phyloP scores from a whole-genome alignment of 495 filamentous ascomycete genomes.

The Penicillium egyptiacum region DNA sequence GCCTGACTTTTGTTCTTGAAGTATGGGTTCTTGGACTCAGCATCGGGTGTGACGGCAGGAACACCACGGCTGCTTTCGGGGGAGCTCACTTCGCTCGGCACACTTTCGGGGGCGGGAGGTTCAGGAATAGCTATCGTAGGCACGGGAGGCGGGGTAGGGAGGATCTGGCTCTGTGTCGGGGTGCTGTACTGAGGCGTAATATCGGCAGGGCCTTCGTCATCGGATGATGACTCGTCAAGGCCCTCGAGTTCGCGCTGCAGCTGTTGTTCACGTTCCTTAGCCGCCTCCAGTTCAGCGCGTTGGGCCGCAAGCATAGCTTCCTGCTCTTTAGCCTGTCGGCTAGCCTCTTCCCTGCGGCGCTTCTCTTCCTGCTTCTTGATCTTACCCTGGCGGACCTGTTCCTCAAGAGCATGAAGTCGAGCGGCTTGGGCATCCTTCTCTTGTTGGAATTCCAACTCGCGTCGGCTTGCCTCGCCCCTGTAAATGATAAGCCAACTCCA shows the following conservation, averaged over 20 bases:
- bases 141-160: constrained; percentile 40
- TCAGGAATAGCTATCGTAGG: constrained; percentile 26
- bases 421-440: constrained; percentile 82
- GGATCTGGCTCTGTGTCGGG: constrained; percentile 66
- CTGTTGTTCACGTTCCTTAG: constrained; percentile 83
- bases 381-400: constrained; percentile 91
- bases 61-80: constrained; percentile 31
- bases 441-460: constrained; percentile 74
- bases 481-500: constrained; percentile 31
- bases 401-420: constrained; percentile 82
- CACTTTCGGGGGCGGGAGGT: constrained; percentile 40
- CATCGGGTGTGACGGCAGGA: constrained; percentile 30
- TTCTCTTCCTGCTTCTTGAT: constrained; percentile 98
- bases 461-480: constrained; percentile 72
- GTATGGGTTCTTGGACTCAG: constrained; percentile 68
- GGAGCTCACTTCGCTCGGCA: constrained; percentile 26
- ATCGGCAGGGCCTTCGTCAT: constrained; percentile 81
- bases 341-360: constrained; percentile 80
- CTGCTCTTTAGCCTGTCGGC: constrained; percentile 83
- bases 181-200: constrained; percentile 82
- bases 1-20: constrained; percentile 65
- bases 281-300: constrained; percentile 87
- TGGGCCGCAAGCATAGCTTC: constrained; percentile 81
- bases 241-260: constrained; percentile 83
- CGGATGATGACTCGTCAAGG: constrained; percentile 77